These are phyloP conservation scores for Saccharomycopsis javanensis DNA, from an alignment of 805 yeast species.

Conservation along the genomic window DNA sequence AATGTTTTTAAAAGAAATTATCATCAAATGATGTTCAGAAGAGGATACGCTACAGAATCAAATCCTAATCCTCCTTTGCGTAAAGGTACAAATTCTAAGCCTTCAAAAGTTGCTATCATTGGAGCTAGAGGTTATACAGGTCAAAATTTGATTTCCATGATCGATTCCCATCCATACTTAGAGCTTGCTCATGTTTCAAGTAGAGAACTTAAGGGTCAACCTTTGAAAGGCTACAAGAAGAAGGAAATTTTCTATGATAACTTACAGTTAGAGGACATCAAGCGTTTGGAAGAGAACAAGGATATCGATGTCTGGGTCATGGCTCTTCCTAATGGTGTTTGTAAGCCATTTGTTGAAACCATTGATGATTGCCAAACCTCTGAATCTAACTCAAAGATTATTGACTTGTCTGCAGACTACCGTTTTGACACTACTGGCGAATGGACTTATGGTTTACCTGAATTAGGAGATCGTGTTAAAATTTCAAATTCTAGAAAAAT, in stretches of 20 bases:
- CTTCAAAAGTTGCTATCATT: constrained; percentile 77
- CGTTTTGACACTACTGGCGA: constrained; percentile 81
- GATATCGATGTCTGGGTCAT: constrained; percentile 96
- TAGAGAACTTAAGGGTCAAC: constrained; percentile 84
- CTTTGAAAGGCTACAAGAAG: constrained; percentile 80
- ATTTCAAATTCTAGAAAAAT: constrained; percentile 71
- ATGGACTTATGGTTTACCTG: constrained; percentile 96
- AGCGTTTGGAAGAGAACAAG: constrained; percentile 59
- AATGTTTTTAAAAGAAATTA: constrained; percentile 9
- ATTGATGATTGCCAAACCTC: constrained; percentile 47
- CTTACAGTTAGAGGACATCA: constrained; percentile 79
- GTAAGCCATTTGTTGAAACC: constrained; percentile 78
- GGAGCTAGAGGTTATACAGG: constrained; percentile 99
- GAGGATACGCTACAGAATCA: constrained; percentile 30
- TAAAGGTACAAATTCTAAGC: constrained; percentile 45
- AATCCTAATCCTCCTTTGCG: constrained; percentile 69
- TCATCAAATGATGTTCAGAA: constrained; percentile 23
- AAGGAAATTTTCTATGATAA: constrained; percentile 72
- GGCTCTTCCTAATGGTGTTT: constrained; percentile 98
- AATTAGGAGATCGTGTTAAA: constrained; percentile 56
- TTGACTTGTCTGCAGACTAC: constrained; percentile 93
- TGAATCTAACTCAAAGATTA: constrained; percentile 50
- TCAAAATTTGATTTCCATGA: constrained; percentile 78
- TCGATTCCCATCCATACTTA: constrained; percentile 78
- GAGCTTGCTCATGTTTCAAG: constrained; percentile 92